These are phyloP conservation scores for Teratosphaeria viscida DNA, from an alignment of 2,329 filamentous ascomycete species.

Conservation along the genomic window DNA sequence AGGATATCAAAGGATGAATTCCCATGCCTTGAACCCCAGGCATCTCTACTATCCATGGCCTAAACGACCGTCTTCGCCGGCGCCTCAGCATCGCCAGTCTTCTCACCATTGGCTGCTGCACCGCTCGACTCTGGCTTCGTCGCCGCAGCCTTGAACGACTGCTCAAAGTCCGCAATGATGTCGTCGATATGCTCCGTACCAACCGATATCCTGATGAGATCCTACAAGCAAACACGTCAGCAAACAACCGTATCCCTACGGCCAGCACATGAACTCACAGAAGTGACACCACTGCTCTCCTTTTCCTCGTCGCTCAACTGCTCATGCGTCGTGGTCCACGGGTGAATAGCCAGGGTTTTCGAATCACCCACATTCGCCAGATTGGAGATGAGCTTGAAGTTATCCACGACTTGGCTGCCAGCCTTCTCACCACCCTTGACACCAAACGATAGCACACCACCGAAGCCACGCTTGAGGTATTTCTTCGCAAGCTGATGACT, in stretches of 20 bases:
- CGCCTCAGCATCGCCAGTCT: conserved; percentile 14
- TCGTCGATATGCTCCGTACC: conserved; percentile 96
- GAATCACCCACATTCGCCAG: conserved; percentile 92
- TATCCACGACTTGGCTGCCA: conserved; percentile 81
- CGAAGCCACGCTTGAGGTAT: conserved; percentile 75
- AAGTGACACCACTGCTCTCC: conserved; percentile 65
- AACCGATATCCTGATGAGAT: conserved; percentile 88
- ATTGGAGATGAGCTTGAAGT: conserved; percentile 91
- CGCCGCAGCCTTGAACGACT: conserved; percentile 60
- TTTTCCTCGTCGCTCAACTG: conserved; percentile 79
- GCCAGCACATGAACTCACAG: conserved; percentile 16
- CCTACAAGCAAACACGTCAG: conserved; percentile 36
- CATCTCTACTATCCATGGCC: background rate
- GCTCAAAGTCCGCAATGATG: conserved; percentile 90
- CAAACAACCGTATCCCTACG: background rate
- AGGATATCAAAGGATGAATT: background rate
- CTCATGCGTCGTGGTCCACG: conserved; percentile 91
- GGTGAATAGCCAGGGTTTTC: conserved; percentile 90
- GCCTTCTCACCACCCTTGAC: conserved; percentile 80
- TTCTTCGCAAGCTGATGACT: conserved; percentile 74
- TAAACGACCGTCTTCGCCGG: conserved; percentile 15
- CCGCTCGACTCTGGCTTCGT: conserved; percentile 30
- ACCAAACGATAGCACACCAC: conserved; percentile 86
- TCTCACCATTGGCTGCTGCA: conserved; percentile 13
- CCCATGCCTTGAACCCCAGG: background rate